phyloP scores from a whole-genome alignment of 2,329 filamentous ascomycete genomes.

The Talaromyces sp. region DNA sequence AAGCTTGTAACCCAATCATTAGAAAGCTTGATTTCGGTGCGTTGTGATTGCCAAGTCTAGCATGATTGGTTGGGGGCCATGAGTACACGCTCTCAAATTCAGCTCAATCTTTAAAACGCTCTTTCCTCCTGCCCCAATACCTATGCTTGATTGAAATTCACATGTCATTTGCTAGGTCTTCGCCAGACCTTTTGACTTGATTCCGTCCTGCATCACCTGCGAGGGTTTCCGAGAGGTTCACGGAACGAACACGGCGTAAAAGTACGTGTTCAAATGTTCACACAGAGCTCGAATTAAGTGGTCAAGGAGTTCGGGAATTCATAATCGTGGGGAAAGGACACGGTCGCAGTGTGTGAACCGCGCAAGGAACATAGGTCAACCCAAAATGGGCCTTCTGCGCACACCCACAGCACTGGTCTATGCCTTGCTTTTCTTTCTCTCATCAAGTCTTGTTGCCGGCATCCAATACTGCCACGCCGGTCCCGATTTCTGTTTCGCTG shows the following conservation, averaged over 20 bases:
- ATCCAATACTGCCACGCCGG: constrained; percentile 15
- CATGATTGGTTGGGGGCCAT: not conserved
- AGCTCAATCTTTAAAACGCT: not conserved
- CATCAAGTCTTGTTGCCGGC: constrained; percentile 9
- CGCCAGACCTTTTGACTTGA: not conserved
- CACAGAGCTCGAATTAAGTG: not conserved
- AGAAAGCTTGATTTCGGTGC: not conserved
- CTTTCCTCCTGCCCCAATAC: not conserved
- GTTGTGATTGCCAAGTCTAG: not conserved
- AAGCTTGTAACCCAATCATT: not conserved
- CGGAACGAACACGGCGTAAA: too few species aligned
- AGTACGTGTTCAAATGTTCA: not conserved
- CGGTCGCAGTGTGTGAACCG: not conserved
- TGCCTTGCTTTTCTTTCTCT: constrained; percentile 17
- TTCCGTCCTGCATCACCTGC: not conserved
- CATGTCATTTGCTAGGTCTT: not conserved
- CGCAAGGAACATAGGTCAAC: not conserved
- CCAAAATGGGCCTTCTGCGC: not conserved
- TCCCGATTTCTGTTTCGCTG: constrained; percentile 14
- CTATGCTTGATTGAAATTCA: not conserved
- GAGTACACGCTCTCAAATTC: not conserved
- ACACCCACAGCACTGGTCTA: not conserved
- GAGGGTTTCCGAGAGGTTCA: not conserved
- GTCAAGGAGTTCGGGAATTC: not conserved
- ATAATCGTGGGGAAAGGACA: not conserved